These are phyloP conservation scores for Zasmidium cellare DNA, from an alignment of 2,329 filamentous ascomycete species.

Conservation along the genomic window DNA sequence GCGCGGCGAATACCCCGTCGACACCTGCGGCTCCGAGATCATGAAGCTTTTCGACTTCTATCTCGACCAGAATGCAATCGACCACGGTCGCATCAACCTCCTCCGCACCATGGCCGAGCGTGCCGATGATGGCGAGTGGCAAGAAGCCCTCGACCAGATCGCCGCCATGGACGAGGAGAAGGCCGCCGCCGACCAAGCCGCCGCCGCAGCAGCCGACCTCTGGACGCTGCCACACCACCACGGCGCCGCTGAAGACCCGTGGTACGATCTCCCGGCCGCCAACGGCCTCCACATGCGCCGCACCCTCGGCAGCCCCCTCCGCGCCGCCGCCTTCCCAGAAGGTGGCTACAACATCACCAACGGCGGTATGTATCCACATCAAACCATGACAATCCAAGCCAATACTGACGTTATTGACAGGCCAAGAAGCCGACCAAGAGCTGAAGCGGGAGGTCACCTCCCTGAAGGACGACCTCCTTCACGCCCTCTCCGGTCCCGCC, in stretches of 20 bases:
- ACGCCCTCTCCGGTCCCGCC: constrained; percentile 28
- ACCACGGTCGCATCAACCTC: constrained; percentile 3
- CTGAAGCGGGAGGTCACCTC: constrained; percentile 24
- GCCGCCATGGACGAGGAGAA: constrained; percentile 1
- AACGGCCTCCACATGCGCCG: constrained; percentile 32
- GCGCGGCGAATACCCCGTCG: constrained; percentile 1
- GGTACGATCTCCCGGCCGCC: constrained; percentile 34
- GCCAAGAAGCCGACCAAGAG: constrained; percentile 19
- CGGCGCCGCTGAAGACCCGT: constrained; percentile 28
- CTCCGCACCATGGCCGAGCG: background rate
- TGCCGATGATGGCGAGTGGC: constrained; percentile 1
- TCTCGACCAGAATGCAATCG: background rate
- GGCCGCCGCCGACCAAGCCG: background rate
- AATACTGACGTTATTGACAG: constrained; percentile 6
- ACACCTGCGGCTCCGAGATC: constrained; percentile 9
- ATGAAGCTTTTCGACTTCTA: background rate
- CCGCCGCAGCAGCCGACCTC: background rate
- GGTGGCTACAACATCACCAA: constrained; percentile 27
- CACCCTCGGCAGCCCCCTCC: constrained; percentile 31
- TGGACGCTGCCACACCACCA: constrained; percentile 27
- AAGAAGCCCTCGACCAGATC: constrained; percentile 1
- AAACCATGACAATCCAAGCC: background rate
- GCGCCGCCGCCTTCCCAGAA: constrained; percentile 25
- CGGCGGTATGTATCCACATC: constrained; percentile 18
- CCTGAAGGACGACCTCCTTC: constrained; percentile 27